Base-by-base conservation (phyloP, 345 rosid species). In the Ricinus communis region DNA sequence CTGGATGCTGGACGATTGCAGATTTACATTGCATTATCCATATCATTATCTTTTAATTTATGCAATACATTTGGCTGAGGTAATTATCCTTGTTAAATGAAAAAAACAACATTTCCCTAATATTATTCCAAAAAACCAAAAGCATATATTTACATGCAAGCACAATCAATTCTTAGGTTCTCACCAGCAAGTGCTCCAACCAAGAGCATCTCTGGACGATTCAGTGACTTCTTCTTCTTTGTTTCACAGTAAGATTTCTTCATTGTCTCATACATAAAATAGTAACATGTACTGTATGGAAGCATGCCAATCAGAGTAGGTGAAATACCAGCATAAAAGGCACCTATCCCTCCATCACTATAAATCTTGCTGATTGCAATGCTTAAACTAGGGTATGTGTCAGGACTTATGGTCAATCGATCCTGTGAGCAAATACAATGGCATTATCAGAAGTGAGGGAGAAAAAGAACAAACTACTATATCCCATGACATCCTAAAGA, bases 241-340 rank as follows among this genome's bases (percentile, higher is more conserved):
- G 87, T 60, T 55, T 83, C 54, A 74, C 99, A 93, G 72, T 96
- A 93, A 0, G 90, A 74, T 19, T 70, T 88, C 85, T 96, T 93
- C 73, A 86, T 71, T 8, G 79, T 89, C 79, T 93, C 99, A 55
- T 93, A 91, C 88, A 96, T 86, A 77, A 93, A 96, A 82, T 96
- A 96, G 80, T 83, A 96, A 81, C 98, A 90, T 12, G 99, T 95
- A 80, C 96, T 89, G 72, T 91, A 93, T 0, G 99, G 99, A 81
- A 95, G 97, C 99, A 95, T 95, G 69, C 99, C 99, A 0, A 91
- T 73, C 68, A 95, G 72, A 5, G 98, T 91, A 21, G 99, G 99
- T 57, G 85, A 81, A 65, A 96, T 45, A 46, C 99, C 98, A 22
- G 98, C 84, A 57, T 96, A 89, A 73, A 96, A 88, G 76, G 86